Percentiles rank a stretch among this genome's conserved stretches.
These are phyloP conservation scores for Populus trichocarpa DNA, from an alignment of 441 rosid genomes.

Conservation along the genomic window DNA sequence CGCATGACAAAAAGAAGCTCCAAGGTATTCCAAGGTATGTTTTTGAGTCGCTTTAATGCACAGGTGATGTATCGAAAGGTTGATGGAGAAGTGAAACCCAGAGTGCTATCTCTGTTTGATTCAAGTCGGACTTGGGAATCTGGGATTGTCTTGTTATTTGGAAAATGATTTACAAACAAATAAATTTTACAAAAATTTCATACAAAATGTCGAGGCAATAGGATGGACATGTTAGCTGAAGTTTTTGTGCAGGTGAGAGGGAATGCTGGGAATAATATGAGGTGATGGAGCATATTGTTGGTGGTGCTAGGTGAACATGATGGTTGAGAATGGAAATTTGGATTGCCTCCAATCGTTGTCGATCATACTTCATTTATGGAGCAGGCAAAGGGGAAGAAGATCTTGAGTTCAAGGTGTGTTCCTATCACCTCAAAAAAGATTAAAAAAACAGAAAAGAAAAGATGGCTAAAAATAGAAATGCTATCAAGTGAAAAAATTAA, in stretches of 20 bases:
- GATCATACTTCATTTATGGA: not conserved
- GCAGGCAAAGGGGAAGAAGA: not conserved
- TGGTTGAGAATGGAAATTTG: not conserved
- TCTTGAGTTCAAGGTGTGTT: not conserved
- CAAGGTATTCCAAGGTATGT: not conserved
- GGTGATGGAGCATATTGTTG: not conserved
- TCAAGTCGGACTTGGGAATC: not conserved
- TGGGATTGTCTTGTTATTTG: not conserved
- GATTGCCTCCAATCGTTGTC: not conserved
- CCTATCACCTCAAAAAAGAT: not conserved
- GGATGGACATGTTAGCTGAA: not conserved
- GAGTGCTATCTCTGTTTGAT: not conserved
- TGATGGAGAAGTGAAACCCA: not conserved
- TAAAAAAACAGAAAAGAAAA: too few species aligned
- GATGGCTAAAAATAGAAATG: not conserved
- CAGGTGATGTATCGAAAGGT: not conserved
- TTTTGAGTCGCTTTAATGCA: not conserved
- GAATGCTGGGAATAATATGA: not conserved
- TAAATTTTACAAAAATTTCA: not conserved
- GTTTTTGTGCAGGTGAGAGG: not conserved
- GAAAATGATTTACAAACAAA: not conserved
- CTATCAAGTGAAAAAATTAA: not conserved
- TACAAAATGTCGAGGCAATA: not conserved
- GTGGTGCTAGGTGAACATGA: not conserved
- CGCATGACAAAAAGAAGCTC: not conserved